Base-by-base conservation (phyloP, 2,329 filamentous ascomycete genomes). In the Akanthomyces uredinophilus region DNA sequence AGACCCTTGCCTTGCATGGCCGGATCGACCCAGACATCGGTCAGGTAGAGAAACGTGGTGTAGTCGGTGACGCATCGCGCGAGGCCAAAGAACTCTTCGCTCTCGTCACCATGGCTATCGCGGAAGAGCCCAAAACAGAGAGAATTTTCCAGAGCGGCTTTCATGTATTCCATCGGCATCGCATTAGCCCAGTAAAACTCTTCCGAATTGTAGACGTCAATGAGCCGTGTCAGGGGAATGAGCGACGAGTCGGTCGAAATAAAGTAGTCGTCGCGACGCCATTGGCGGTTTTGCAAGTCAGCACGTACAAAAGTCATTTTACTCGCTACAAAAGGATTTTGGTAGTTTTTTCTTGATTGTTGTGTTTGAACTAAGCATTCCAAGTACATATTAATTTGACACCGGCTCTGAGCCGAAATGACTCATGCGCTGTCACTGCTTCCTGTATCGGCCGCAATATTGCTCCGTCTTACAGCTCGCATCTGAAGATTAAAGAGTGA, bases 21-120 rank as follows among this genome's bases (percentile, higher is more conserved):
- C 0, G 80, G 75, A 1, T 82, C 69, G 4, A 90, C 74, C 70
- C 85, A 90, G 0, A 89, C 82, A 65, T 90, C 87, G 1, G 86
- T 86, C 14, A 76, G 58, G 32, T 88, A 90, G 2, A 81, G 82
- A 66, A 89, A 85, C 0, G 87, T 87, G 11, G 82, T 77, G 63
- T 80, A 80, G 69, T 91, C 88, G 0, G 87, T 91, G 53, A 90
- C 74, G 6, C 87, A 71, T 18, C 87, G 68, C 2, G 70, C 68
- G 32, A 76, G 66, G 4, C 74, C 74, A 2, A 75, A 64, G 14
- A 75, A 61, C 3, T 37, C 32, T 14, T 64, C 20, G 51, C 39
- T 11, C 56, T 47, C 22, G 24, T 32, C 43, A 14, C 52, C 16
- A 35, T 22, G 20, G 14, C 60, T 37, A 13, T 10, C 1, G 2